Evolutionary conservation across 1,284 basidiomycete species (phyloP).

Genomic region (Lignosus rhinocerotis): DNA sequence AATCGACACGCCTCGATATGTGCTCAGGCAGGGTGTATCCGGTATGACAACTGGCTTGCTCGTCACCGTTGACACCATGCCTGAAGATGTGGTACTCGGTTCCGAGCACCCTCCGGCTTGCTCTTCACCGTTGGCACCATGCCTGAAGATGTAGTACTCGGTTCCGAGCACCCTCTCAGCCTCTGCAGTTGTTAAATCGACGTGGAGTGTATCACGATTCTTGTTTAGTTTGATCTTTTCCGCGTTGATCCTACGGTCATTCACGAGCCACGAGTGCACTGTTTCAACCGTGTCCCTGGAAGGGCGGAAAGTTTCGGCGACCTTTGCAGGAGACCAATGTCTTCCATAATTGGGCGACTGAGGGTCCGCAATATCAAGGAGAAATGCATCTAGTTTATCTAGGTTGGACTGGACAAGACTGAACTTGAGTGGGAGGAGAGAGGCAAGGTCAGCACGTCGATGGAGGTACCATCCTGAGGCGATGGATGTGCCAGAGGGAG

Average conservation of each 20-base stretch:
- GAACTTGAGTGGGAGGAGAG: conserved; percentile 23
- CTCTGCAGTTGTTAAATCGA: conserved; percentile 44
- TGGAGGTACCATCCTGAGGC: conserved; percentile 7
- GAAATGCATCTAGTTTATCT: conserved; percentile 39
- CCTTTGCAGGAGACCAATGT: conserved; percentile 40
- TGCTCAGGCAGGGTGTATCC: conserved; percentile 28
- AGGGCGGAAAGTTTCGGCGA: conserved; percentile 44
- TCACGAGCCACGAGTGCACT: conserved; percentile 31
- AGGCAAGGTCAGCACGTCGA: conserved; percentile 4
- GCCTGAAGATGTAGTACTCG: conserved; percentile 46
- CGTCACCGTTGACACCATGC: conserved; percentile 37
- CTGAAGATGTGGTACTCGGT: conserved; percentile 48
- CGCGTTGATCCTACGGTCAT: conserved; percentile 32
- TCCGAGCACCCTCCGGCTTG: conserved; percentile 37
- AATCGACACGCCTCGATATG: conserved; percentile 27
- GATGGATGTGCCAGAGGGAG: neutral
- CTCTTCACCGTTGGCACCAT: conserved; percentile 35
- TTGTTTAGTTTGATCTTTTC: conserved; percentile 34
- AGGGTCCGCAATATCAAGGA: conserved; percentile 47
- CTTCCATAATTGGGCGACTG: conserved; percentile 41
- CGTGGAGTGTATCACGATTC: conserved; percentile 42
- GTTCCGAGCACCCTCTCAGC: conserved; percentile 45
- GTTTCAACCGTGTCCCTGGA: conserved; percentile 39
- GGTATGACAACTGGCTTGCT: conserved; percentile 31
- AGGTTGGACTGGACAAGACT: conserved; percentile 46